Evolutionary conservation across 148 eudicot species (phyloP), one percentile per base, ranked within the genome.

Genomic region (Rhododendron kiyosumense): DNA sequence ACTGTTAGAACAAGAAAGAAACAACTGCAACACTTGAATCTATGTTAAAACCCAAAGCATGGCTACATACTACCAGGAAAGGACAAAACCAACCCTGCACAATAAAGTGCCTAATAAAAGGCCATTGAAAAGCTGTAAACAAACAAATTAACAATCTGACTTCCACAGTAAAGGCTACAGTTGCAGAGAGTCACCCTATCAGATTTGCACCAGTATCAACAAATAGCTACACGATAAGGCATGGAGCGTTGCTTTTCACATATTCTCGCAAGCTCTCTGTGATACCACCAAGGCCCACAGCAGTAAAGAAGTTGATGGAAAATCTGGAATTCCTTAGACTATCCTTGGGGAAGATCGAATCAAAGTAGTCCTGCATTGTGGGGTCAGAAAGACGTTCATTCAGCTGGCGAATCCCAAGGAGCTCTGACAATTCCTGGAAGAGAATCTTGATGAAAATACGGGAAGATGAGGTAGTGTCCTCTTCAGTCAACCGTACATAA

Each of bases 371-470:
- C 69, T 87, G 91, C 96, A 95, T 94, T n/a, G 54, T 90, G 78
- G 1, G 15, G 0, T 51, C 54, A 51, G 54, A 12, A 51, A 51
- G 94, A 10, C 94, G 91, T 96, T 98, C 54, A 51, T 95, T 96
- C 45, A 95, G 89, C 67, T 89, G 82, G 80, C 91, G 91, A 24
- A 96, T 95, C 4, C 98, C 97, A 51, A 95, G 92, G 82, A 94
- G 97, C 85, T 95, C 98, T 2, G 96, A 93, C 83, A 94, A 73
- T 84, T 95, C 96, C 94, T 96, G 99, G 88, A 95, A 96, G 93
- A 96, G 99, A 87, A 96, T 95, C 91, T 96, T 96, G 69, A 96
- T 94, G 87, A 95, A 96, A 82, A 96, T 94, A 90, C 98, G 95
- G 61, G 97, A 96, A 36, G 99, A 95, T 5, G 98, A 96, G 12